A percentile compares a stretch with the other conserved stretches of the same genome.
phyloP scores from a whole-genome alignment of 2,329 filamentous ascomycete genomes.

The Ceratocystis cacaofunesta region DNA sequence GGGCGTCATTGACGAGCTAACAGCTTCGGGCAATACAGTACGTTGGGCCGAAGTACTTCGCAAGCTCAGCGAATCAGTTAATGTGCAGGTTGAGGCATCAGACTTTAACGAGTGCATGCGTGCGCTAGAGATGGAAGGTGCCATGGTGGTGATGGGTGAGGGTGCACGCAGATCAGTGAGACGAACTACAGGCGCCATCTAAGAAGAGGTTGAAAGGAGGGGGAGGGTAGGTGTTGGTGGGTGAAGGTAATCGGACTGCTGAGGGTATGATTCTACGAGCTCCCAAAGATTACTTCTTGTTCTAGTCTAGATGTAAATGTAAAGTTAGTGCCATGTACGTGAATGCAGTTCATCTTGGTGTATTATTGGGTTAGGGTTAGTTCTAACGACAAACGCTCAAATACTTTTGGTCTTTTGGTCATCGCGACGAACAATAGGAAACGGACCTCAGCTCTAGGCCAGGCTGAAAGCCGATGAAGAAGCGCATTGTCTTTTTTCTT shows the following conservation, averaged over 20 bases:
- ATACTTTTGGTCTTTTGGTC: background rate
- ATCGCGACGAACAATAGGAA: background rate
- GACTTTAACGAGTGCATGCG: slow-evolving; percentile 77
- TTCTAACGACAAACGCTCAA: background rate
- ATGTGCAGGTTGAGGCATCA: slow-evolving; percentile 53
- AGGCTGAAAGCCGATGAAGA: background rate
- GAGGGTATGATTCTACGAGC: background rate
- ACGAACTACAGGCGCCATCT: slow-evolving; percentile 12
- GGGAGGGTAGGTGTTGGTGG: background rate
- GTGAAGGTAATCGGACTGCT: background rate
- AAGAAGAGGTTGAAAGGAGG: background rate
- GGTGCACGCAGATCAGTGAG: slow-evolving; percentile 62
- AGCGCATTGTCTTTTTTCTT: background rate
- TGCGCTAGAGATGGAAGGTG: slow-evolving; percentile 69
- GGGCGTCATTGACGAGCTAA: slow-evolving; percentile 65
- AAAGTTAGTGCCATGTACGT: background rate
- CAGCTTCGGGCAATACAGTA: slow-evolving; percentile 47
- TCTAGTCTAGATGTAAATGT: background rate
- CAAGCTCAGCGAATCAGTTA: slow-evolving; percentile 54
- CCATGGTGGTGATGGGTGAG: slow-evolving; percentile 67
- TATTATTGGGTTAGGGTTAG: background rate
- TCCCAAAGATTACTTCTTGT: background rate
- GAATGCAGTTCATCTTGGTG: background rate
- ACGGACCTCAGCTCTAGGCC: background rate
- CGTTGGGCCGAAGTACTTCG: slow-evolving; percentile 66